Percentiles rank a stretch among this genome's conserved stretches.
These are phyloP conservation scores for Chlorencoelia australis DNA, from an alignment of 2,329 filamentous ascomycete genomes.

Conservation along the genomic window DNA sequence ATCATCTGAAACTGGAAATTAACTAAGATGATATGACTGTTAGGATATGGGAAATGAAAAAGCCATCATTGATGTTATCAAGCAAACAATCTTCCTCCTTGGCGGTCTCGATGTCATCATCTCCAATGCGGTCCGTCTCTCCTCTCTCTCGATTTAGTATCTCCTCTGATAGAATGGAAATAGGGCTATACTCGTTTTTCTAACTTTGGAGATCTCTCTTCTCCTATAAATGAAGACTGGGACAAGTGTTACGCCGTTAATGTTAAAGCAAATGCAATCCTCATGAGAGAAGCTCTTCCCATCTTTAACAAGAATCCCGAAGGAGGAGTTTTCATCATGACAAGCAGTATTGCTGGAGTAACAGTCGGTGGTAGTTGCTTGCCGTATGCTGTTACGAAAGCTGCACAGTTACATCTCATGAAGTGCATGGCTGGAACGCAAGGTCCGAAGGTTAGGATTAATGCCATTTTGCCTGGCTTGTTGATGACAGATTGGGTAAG, in stretches of 20 bases:
- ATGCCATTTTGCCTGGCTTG: constrained; percentile 54
- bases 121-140: constrained; percentile 46
- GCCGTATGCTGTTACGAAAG: constrained; percentile 32
- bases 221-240: constrained; percentile 19
- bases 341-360: constrained; percentile 47
- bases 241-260: constrained; percentile 48
- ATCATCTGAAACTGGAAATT: neutral
- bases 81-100: constrained; percentile 42
- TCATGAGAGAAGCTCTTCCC: constrained; percentile 46
- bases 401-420: constrained; percentile 49
- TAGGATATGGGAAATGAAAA: constrained; percentile 46
- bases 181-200: constrained; percentile 25
- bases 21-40: neutral
- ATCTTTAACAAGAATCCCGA: constrained; percentile 52
- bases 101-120: constrained; percentile 56
- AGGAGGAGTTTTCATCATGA: constrained; percentile 53
- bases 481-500: constrained; percentile 54
- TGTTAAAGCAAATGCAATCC: constrained; percentile 42
- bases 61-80: constrained; percentile 43
- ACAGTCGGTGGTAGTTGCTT: constrained; percentile 16
- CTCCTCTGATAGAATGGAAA: neutral
- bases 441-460: constrained; percentile 51
- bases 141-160: neutral
- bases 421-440: constrained; percentile 53
- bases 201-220: constrained; percentile 16